Conservation (phyloP, 2,329 filamentous ascomycete species). For the Phialophora expanda region DNA sequence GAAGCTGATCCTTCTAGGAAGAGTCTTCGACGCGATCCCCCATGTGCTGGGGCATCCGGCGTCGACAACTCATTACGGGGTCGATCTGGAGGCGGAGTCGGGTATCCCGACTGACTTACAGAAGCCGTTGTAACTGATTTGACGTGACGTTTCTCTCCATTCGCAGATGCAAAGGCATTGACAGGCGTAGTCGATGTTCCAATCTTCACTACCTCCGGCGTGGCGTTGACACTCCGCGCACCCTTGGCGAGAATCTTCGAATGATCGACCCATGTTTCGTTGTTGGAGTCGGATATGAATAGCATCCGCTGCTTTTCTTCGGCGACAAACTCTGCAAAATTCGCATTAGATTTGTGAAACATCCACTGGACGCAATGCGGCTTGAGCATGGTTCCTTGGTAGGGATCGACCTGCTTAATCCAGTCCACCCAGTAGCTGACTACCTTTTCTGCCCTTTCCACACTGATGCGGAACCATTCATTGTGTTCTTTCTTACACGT, state of each 20-base stretch:
- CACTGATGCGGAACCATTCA: background rate
- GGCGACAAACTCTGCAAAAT: background rate
- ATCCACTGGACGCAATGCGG: background rate
- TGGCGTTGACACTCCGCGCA: background rate
- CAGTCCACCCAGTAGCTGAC: background rate
- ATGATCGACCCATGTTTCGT: background rate
- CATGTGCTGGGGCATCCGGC: background rate
- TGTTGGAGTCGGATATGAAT: background rate
- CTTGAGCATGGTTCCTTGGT: background rate
- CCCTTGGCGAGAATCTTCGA: background rate
- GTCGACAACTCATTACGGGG: background rate
- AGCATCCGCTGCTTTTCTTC: background rate
- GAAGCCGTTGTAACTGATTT: background rate
- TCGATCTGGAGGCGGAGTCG: background rate
- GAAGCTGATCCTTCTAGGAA: background rate
- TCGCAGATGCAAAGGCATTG: background rate
- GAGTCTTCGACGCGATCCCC: background rate
- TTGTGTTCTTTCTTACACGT: background rate
- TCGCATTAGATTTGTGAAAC: background rate
- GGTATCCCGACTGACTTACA: background rate
- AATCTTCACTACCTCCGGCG: background rate
- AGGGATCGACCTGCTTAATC: background rate
- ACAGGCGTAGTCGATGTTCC: background rate
- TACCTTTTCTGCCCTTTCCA: background rate
- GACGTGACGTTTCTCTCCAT: background rate